Percentiles rank a stretch among this genome's conserved stretches.
Conservation (phyloP, 2,329 filamentous ascomycete species). For the Pseudogymnoascus sp. region DNA sequence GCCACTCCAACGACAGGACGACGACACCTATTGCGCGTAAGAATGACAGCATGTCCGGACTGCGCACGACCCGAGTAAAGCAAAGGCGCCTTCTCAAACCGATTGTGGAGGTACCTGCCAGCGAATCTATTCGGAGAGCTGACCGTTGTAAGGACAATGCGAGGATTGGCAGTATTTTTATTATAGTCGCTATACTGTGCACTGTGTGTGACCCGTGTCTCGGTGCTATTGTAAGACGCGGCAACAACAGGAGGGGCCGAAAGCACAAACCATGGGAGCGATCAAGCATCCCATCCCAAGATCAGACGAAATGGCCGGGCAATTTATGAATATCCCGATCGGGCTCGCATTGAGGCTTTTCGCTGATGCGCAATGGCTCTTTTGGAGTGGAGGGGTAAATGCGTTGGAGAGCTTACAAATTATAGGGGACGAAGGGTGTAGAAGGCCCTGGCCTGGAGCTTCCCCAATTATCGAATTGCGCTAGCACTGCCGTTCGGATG, state of each 20-base stretch:
- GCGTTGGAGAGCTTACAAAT: neutral
- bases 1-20: neutral
- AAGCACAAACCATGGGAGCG: conserved; percentile 3
- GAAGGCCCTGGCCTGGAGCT: neutral
- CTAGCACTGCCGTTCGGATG: neutral
- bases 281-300: neutral
- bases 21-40: neutral
- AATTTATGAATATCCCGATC: conserved; percentile 1
- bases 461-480: neutral
- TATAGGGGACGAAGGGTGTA: neutral
- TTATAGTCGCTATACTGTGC: neutral
- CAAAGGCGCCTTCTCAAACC: conserved; percentile 3
- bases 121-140: neutral
- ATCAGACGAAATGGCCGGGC: neutral
- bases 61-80: neutral
- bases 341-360: neutral
- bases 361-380: neutral
- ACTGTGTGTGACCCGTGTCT: conserved; percentile 1
- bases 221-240: neutral
- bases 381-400: neutral
- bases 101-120: neutral
- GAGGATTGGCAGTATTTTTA: neutral
- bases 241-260: neutral
- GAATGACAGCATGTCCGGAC: neutral
- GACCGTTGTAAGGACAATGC: neutral